Percentiles rank a stretch among this genome's conserved stretches.
Conservation (phyloP, 2,329 filamentous ascomycete genomes). For the Xylariaceae sp. region DNA sequence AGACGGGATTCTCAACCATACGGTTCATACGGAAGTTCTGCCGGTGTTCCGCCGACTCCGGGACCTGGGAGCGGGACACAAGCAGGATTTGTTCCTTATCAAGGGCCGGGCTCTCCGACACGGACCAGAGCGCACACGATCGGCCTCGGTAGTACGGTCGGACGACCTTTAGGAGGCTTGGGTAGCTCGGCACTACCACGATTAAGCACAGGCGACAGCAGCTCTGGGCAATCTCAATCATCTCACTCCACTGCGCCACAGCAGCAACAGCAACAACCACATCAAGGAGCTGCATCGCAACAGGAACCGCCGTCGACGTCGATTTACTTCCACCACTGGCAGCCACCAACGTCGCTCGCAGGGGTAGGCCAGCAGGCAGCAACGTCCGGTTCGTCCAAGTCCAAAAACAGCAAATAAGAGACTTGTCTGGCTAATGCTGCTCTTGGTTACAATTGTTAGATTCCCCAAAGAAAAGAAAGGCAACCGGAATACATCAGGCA, state of each 20-base stretch:
- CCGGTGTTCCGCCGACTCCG: constrained; percentile 40
- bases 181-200: constrained; percentile 39
- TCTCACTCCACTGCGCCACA: constrained; percentile 39
- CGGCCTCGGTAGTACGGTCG: constrained; percentile 35
- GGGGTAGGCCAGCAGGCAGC: constrained; percentile 63
- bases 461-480: constrained; percentile 82
- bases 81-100: constrained; percentile 40
- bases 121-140: constrained; percentile 48
- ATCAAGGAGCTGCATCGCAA: constrained; percentile 49
- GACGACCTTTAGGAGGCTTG: constrained; percentile 36
- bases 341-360: constrained; percentile 66
- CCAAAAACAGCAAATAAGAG: constrained; percentile 42
- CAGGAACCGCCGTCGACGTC: constrained; percentile 64
- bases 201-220: constrained; percentile 42
- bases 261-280: constrained; percentile 41
- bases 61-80: constrained; percentile 38
- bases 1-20: constrained; percentile 48
- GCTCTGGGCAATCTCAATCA: constrained; percentile 37
- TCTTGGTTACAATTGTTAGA: constrained; percentile 58
- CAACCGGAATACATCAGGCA: constrained; percentile 49
- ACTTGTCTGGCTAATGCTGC: constrained; percentile 38
- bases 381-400: constrained; percentile 66
- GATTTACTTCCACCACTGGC: constrained; percentile 91
- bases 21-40: constrained; percentile 38
- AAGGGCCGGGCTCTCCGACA: constrained; percentile 43